A percentile compares a stretch with the other conserved stretches of the same genome.
Conservation (phyloP, 2,329 filamentous ascomycete genomes). For the Ascochyta viciae-villosae region DNA sequence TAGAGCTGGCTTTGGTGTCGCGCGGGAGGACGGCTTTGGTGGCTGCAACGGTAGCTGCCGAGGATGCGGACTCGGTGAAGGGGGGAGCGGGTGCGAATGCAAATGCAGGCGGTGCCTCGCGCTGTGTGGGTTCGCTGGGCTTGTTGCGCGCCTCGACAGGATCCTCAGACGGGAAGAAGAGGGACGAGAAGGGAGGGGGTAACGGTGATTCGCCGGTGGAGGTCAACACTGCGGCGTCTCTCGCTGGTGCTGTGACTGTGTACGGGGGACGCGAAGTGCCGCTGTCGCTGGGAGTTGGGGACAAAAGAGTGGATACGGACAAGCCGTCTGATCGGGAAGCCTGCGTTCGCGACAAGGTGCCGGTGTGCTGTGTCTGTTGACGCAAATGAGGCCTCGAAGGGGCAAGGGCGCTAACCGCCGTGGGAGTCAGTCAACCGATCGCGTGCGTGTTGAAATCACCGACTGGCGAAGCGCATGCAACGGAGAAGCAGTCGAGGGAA, state of each 20-base stretch:
- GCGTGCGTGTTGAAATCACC: slow-evolving; percentile 36
- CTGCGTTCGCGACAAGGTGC: slow-evolving; percentile 55
- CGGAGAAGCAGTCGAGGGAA: slow-evolving; percentile 20
- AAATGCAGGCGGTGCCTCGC: slow-evolving; percentile 57
- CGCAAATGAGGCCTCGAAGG: slow-evolving; percentile 31
- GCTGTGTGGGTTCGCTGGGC: slow-evolving; percentile 45
- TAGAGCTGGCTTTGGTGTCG: slow-evolving; percentile 77
- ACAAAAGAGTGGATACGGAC: slow-evolving; percentile 55
- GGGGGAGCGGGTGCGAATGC: slow-evolving; percentile 61
- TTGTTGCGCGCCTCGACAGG: slow-evolving; percentile 57
- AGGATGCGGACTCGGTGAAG: slow-evolving; percentile 58
- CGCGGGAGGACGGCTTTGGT: slow-evolving; percentile 73
- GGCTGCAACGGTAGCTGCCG: slow-evolving; percentile 48
- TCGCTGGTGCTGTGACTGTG: slow-evolving; percentile 44
- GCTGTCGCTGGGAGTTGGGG: slow-evolving; percentile 28
- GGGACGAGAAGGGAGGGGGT: slow-evolving; percentile 69
- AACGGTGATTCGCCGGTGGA: slow-evolving; percentile 60
- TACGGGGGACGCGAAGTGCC: slow-evolving; percentile 34
- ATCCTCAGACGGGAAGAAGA: slow-evolving; percentile 62
- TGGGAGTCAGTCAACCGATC: slow-evolving; percentile 22
- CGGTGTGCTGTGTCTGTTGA: slow-evolving; percentile 38
- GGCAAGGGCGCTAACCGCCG: slow-evolving; percentile 38
- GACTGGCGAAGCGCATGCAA: slow-evolving; percentile 36
- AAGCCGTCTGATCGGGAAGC: slow-evolving; percentile 51
- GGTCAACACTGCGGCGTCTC: slow-evolving; percentile 45